A percentile compares a stretch with the other conserved stretches of the same genome.
Evolutionary conservation across 139 green algal genomes (phyloP).

Genomic region (Asterochloris erici): DNA sequence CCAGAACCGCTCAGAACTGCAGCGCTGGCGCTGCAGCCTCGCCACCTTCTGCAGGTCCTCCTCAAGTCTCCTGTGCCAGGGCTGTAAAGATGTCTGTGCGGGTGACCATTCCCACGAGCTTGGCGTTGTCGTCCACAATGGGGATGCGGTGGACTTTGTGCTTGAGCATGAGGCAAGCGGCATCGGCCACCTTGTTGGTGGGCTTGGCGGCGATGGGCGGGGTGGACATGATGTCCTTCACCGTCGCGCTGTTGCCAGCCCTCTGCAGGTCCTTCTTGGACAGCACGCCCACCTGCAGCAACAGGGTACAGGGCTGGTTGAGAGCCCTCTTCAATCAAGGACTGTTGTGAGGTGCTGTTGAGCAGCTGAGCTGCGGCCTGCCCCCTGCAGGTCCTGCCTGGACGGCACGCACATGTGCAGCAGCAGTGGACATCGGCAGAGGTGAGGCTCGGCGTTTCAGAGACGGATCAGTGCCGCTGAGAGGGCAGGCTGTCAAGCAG

Average conservation of each 20-base stretch:
- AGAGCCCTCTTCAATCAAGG: too few relatives aligned
- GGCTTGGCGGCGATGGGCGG: constrained; percentile 22
- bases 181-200: constrained; percentile 30
- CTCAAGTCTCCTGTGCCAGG: constrained; percentile 21
- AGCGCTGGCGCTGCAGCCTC: too few relatives aligned
- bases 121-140: constrained; percentile 46
- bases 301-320: too few relatives aligned
- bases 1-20: too few relatives aligned
- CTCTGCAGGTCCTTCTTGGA: constrained; percentile 37
- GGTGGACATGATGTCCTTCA: constrained; percentile 15
- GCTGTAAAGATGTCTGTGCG: constrained; percentile 60
- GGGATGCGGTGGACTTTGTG: constrained; percentile 52
- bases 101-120: constrained; percentile 54
- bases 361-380: not conserved
- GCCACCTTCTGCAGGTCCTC: too few relatives aligned
- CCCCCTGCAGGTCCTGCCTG: constrained; percentile 32
- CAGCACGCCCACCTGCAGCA: constrained; percentile 23
- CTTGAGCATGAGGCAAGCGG: constrained; percentile 35
- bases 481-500: too few relatives aligned
- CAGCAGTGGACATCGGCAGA: too few relatives aligned
- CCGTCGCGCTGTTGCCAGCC: constrained; percentile 6
- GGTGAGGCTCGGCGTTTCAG: too few relatives aligned
- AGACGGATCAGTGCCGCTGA: too few relatives aligned
- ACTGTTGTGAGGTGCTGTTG: too few relatives aligned
- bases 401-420: constrained; percentile 22